Conservation (phyloP, 108 stramenopile genomes). For the Skeletonema potamos region DNA sequence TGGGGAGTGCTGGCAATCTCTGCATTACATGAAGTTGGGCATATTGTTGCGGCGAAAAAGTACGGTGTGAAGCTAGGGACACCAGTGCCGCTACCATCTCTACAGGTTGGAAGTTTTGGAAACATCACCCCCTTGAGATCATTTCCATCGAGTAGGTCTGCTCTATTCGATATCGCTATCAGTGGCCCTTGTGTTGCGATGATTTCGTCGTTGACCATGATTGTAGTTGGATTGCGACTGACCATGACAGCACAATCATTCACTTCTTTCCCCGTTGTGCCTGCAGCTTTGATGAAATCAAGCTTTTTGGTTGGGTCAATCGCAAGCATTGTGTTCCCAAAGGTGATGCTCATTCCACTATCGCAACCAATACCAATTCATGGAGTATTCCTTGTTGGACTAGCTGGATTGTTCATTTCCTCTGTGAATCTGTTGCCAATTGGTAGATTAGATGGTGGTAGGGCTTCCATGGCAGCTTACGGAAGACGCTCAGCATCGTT, state of each 20-base stretch:
- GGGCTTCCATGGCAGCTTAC: constrained; percentile 68
- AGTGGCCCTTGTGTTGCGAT: constrained; percentile 38
- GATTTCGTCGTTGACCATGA: constrained; percentile 29
- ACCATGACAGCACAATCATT: constrained; percentile 29
- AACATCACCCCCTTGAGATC: constrained; percentile 69
- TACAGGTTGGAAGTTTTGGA: constrained; percentile 61
- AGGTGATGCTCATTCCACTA: constrained; percentile 61
- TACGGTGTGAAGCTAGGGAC: constrained; percentile 53
- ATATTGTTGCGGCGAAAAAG: constrained; percentile 56
- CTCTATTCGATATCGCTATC: constrained; percentile 42
- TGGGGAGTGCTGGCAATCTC: constrained; percentile 61
- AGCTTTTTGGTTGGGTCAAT: constrained; percentile 69
- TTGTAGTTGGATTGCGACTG: constrained; percentile 31
- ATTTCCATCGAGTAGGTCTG: constrained; percentile 60
- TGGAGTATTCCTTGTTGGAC: constrained; percentile 80
- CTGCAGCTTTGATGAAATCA: constrained; percentile 65
- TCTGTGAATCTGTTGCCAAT: constrained; percentile 90
- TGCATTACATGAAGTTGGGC: constrained; percentile 62
- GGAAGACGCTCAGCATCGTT: constrained; percentile 54
- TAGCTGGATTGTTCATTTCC: constrained; percentile 75
- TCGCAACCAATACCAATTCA: constrained; percentile 87
- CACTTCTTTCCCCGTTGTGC: constrained; percentile 58
- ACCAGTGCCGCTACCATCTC: constrained; percentile 69
- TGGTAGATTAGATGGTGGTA: constrained; percentile 88
- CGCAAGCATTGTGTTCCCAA: constrained; percentile 57